phyloP scores from a whole-genome alignment of 2,329 filamentous ascomycete species.

The Gnomoniopsis sp. region DNA sequence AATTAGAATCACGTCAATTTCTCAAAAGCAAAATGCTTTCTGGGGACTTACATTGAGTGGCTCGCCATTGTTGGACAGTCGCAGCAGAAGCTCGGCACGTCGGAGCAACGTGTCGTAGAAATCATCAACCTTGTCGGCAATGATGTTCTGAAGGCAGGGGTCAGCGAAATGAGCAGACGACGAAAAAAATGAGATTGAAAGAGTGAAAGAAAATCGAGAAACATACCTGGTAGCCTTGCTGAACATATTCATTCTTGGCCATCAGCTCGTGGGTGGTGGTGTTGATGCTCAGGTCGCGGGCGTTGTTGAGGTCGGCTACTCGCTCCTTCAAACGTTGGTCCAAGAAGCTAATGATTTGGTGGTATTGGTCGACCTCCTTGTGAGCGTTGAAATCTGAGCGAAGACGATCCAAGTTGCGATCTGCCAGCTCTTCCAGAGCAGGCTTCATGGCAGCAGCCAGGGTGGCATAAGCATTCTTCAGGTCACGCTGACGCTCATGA shows the following conservation, averaged over 20 bases:
- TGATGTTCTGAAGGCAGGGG: slow-evolving; percentile 11
- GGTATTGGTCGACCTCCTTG: slow-evolving; percentile 51
- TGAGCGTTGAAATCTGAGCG: slow-evolving; percentile 51
- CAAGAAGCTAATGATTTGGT: slow-evolving; percentile 48
- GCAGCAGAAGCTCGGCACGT: slow-evolving; percentile 42
- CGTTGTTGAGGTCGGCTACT: slow-evolving; percentile 23
- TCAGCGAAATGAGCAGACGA: background rate
- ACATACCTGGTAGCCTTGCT: slow-evolving; percentile 23
- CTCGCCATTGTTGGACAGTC: slow-evolving; percentile 39
- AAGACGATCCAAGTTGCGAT: slow-evolving; percentile 55
- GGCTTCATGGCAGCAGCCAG: slow-evolving; percentile 62
- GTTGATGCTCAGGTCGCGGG: slow-evolving; percentile 17
- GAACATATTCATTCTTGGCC: slow-evolving; percentile 7
- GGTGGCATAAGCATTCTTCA: slow-evolving; percentile 62
- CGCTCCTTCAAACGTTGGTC: slow-evolving; percentile 36
- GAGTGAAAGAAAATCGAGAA: slow-evolving; percentile 5
- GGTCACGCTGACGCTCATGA: slow-evolving; percentile 61
- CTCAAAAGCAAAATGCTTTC: slow-evolving; percentile 20
- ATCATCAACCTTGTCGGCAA: slow-evolving; percentile 27
- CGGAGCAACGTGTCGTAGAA: slow-evolving; percentile 45
- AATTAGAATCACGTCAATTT: slow-evolving; percentile 13
- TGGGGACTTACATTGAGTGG: slow-evolving; percentile 45
- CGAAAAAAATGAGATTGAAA: background rate
- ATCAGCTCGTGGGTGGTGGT: slow-evolving; percentile 17
- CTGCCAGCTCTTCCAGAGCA: slow-evolving; percentile 62